Evolutionary conservation across 2,329 filamentous ascomycete genomes (phyloP).

Genomic region (Bipolaris oryzae): DNA sequence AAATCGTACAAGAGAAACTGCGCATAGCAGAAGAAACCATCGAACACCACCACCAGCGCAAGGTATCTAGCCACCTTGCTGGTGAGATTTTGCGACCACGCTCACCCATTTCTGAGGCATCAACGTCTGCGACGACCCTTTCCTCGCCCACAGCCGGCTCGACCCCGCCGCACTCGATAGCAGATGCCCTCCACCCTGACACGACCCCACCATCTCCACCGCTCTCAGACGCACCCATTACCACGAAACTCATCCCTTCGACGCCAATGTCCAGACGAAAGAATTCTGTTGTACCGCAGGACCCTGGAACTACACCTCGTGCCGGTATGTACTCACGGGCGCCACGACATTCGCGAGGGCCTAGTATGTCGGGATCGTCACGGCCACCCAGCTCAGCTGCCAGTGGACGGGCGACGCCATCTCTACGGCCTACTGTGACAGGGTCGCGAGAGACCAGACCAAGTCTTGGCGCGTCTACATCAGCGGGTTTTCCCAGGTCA

Average conservation of each 20-base stretch:
- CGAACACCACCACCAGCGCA: constrained; percentile 58
- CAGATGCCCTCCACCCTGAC: constrained; percentile 66
- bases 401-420: constrained; percentile 54
- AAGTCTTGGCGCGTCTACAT: constrained; percentile 58
- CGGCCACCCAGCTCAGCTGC: constrained; percentile 25
- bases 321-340: constrained; percentile 55
- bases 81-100: constrained; percentile 60
- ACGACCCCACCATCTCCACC: constrained; percentile 91
- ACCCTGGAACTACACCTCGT: constrained; percentile 60
- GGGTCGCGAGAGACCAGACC: constrained; percentile 50
- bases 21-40: constrained; percentile 67
- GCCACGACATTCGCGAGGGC: constrained; percentile 60
- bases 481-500: constrained; percentile 59
- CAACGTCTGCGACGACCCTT: constrained; percentile 78
- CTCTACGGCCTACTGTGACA: constrained; percentile 43
- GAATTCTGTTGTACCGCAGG: constrained; percentile 58
- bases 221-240: constrained; percentile 81
- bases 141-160: constrained; percentile 90
- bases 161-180: constrained; percentile 77
- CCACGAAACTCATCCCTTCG: constrained; percentile 50
- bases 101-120: constrained; percentile 75
- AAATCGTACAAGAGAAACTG: constrained; percentile 93
- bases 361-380: constrained; percentile 63
- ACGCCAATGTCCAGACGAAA: constrained; percentile 50
- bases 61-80: constrained; percentile 57